phyloP scores from a whole-genome alignment of 139 green algal species.

The Yamagishiella unicocca region DNA sequence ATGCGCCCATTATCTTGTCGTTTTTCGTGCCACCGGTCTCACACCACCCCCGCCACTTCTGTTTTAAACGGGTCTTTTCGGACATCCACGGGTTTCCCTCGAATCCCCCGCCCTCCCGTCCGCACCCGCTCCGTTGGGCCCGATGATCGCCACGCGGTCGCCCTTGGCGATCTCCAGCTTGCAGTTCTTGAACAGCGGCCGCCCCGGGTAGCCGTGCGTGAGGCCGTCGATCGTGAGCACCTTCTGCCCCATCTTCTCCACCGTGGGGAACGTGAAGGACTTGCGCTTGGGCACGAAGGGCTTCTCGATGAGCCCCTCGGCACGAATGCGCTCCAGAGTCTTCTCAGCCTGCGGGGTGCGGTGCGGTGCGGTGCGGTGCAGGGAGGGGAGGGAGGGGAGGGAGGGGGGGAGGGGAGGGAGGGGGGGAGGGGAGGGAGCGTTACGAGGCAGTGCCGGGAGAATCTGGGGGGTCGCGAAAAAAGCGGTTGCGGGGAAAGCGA shows the following conservation, averaged over 20 bases:
- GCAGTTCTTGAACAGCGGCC: slow-evolving; percentile 82
- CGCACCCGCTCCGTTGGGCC: slow-evolving; percentile 86
- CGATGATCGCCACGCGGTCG: slow-evolving; percentile 97
- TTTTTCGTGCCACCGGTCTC: no score
- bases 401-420: background rate
- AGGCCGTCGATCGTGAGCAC: slow-evolving; percentile 72
- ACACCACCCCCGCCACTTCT: no score
- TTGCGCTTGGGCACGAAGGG: slow-evolving; percentile 80
- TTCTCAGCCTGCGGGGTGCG: slow-evolving; percentile 87
- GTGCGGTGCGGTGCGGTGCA: no score
- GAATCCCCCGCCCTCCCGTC: background rate
- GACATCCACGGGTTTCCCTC: no score
- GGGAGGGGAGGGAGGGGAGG: no score
- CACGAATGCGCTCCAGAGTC: slow-evolving; percentile 88
- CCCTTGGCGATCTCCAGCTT: slow-evolving; percentile 91
- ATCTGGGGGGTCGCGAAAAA: no score
- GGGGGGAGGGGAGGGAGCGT: no score
- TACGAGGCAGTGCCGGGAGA: no score
- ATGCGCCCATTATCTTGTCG: no score
- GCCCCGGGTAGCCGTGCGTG: slow-evolving; percentile 91
- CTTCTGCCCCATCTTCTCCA: slow-evolving; percentile 82
- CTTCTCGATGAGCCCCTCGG: slow-evolving; percentile 85
- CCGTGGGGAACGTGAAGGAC: slow-evolving; percentile 70
- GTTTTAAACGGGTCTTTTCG: no score
- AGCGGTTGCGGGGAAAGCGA: no score